A percentile compares a stretch with the other conserved stretches of the same genome.
Evolutionary conservation across 805 yeast species (phyloP).

Genomic region (Pichia deserticola): DNA sequence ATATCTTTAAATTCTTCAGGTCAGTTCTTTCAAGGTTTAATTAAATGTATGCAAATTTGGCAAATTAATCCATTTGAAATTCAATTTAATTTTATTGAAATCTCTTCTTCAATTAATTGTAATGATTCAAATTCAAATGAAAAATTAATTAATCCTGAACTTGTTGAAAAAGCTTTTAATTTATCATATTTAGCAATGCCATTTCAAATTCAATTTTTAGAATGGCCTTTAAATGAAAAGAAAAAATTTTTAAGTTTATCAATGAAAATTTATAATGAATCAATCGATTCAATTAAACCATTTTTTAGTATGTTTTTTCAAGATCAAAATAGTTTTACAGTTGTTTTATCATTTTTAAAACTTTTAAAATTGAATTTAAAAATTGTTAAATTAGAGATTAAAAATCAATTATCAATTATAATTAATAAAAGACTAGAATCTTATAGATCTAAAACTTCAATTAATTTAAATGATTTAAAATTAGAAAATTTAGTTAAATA

Average conservation of each 20-base stretch:
- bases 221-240: constrained; percentile 22
- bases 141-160: constrained; percentile 12
- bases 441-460: constrained; percentile 8
- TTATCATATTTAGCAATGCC: constrained; percentile 22
- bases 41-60: constrained; percentile 26
- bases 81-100: constrained; percentile 12
- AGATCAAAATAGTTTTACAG: constrained; percentile 16
- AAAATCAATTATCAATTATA: constrained; percentile 5
- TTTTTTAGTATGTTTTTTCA: constrained; percentile 15
- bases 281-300: constrained; percentile 7
- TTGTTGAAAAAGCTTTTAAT: constrained; percentile 18
- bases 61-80: constrained; percentile 26
- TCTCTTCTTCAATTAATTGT: not conserved
- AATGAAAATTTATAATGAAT: constrained; percentile 12
- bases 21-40: constrained; percentile 19
- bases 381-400: constrained; percentile 10
- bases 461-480: not conserved
- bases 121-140: constrained; percentile 7
- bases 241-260: constrained; percentile 11
- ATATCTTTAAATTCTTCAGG: constrained; percentile 17
- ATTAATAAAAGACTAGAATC: constrained; percentile 10
- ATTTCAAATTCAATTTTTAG: constrained; percentile 15
- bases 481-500: constrained; percentile 14
- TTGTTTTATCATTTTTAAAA: constrained; percentile 16
- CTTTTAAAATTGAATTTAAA: constrained; percentile 13